These are phyloP conservation scores for Colletotrichum sp. DNA, from an alignment of 2,329 filamentous ascomycete genomes.

Conservation along the genomic window DNA sequence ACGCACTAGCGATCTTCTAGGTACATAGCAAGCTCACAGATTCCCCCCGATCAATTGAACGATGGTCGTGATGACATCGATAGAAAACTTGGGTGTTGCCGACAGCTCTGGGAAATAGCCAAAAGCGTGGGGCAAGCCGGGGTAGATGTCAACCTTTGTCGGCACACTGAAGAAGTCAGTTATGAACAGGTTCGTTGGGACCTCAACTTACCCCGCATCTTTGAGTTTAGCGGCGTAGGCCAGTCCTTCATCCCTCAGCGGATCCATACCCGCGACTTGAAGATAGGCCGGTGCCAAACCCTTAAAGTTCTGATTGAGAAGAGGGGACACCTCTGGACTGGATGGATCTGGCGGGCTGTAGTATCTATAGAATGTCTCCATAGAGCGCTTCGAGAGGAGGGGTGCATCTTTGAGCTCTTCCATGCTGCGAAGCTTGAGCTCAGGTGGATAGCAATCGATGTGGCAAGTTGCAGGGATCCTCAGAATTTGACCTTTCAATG, in stretches of 20 bases:
- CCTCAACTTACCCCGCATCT: background rate
- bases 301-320: background rate
- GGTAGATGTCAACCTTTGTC: background rate
- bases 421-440: background rate
- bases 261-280: background rate
- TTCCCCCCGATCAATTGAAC: background rate
- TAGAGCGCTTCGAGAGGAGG: background rate
- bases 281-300: background rate
- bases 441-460: background rate
- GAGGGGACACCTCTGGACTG: background rate
- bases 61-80: background rate
- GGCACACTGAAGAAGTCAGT: background rate
- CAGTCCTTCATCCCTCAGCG: background rate
- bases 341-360: background rate
- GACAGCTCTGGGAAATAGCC: background rate
- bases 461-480: background rate
- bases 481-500: background rate
- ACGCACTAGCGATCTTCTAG: background rate
- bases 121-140: background rate
- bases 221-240: background rate
- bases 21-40: background rate
- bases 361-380: background rate
- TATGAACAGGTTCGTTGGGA: fast-evolving
- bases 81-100: background rate
- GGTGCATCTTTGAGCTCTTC: background rate